Percentiles rank a stretch among this genome's conserved stretches.
Evolutionary conservation across 306 rosid genomes (phyloP).

Genomic region (Cicer yamashitae): DNA sequence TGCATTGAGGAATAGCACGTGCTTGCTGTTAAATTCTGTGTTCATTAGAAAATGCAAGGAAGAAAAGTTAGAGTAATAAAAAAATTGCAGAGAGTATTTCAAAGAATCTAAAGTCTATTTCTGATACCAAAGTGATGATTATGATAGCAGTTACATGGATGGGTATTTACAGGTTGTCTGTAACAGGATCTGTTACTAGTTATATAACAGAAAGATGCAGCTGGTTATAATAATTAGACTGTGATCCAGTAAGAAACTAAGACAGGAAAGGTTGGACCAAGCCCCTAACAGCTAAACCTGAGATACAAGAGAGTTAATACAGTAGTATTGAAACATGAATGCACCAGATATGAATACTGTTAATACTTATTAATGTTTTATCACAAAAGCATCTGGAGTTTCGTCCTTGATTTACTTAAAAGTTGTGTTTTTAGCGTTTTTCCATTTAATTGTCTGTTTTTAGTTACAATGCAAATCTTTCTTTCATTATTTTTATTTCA

Average conservation of each 20-base stretch:
- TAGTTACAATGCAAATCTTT: constrained; percentile 1
- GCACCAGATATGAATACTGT: neutral
- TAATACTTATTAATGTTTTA: neutral
- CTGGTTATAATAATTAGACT: neutral
- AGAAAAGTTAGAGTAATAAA: neutral
- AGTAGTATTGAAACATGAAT: constrained; percentile 5
- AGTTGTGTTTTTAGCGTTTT: neutral
- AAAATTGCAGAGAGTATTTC: neutral
- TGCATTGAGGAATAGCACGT: constrained; percentile 17
- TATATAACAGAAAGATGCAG: constrained; percentile 9
- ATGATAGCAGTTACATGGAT: neutral
- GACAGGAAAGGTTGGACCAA: constrained; percentile 9
- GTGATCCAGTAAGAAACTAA: neutral
- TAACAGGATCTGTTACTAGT: neutral
- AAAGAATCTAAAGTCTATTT: neutral
- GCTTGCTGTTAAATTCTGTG: constrained; percentile 3
- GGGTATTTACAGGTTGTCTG: constrained; percentile 11
- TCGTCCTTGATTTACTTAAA: constrained; percentile 14
- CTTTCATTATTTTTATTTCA: neutral
- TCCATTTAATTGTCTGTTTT: constrained; percentile 16
- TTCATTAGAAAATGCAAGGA: neutral
- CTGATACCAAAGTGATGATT: constrained; percentile 11
- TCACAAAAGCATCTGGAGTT: neutral
- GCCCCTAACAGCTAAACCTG: neutral
- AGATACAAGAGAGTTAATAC: neutral